Evolutionary conservation across 441 rosid species (phyloP).

Genomic region (Daphne laureola): DNA sequence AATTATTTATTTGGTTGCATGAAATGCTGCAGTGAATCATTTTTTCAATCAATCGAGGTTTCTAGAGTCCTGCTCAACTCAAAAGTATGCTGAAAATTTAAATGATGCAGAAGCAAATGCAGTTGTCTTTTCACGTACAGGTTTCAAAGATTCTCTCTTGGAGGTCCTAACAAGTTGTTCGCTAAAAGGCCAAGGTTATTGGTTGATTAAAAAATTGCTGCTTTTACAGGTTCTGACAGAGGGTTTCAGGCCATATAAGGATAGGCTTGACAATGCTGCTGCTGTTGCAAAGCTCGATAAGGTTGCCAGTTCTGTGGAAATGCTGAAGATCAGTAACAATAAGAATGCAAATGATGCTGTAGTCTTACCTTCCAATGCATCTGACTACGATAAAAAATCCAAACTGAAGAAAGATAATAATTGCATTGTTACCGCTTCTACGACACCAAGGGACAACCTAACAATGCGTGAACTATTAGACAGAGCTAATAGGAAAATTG

Average conservation of each 20-base stretch:
- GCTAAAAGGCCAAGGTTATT: constrained; percentile 11
- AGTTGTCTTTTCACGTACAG: neutral
- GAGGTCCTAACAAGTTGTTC: too few relatives aligned
- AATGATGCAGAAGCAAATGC: constrained; percentile 18
- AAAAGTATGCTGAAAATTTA: constrained; percentile 23
- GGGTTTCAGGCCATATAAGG: constrained; percentile 35
- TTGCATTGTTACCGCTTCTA: constrained; percentile 19
- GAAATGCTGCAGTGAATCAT: constrained; percentile 31
- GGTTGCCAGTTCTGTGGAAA: constrained; percentile 4
- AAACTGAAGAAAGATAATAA: constrained; percentile 15
- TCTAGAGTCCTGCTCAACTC: constrained; percentile 17
- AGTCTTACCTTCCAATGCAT: neutral
- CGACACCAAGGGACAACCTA: constrained; percentile 18
- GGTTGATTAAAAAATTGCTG: constrained; percentile 18
- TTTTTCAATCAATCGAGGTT: constrained; percentile 40
- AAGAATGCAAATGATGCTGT: constrained; percentile 4
- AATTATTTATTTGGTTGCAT: constrained; percentile 20
- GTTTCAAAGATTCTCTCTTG: too few relatives aligned
- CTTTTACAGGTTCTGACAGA: constrained; percentile 18
- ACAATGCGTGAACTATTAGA: too few relatives aligned
- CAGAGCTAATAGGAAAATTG: too few relatives aligned
- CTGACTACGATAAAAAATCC: constrained; percentile 24
- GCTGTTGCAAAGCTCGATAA: too few relatives aligned
- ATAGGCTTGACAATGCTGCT: constrained; percentile 22
- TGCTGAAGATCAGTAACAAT: constrained; percentile 18